phyloP scores from a whole-genome alignment of 345 rosid species.

The Gossypium longicalyx region DNA sequence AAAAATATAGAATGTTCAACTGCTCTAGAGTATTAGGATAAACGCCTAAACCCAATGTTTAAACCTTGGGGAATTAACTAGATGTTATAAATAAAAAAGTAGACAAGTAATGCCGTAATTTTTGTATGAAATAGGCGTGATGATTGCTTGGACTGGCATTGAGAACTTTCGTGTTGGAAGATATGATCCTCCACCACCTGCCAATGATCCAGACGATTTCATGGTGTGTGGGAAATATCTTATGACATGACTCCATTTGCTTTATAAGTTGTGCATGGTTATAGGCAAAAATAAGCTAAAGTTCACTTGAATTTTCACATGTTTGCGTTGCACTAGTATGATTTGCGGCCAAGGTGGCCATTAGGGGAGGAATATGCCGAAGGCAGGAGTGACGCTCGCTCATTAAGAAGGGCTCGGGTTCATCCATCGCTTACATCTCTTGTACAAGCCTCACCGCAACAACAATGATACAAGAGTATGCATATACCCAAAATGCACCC shows the following conservation, averaged over 20 bases:
- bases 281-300: not conserved
- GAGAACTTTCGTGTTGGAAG: constrained; percentile 88
- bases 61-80: not conserved
- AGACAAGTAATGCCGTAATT: not conserved
- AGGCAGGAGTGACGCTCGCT: constrained; percentile 85
- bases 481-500: constrained; percentile 14
- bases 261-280: not conserved
- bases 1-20: not conserved
- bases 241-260: not conserved
- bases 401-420: constrained; percentile 64
- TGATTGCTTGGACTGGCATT: constrained; percentile 99
- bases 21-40: not conserved
- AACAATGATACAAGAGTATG: constrained; percentile 21
- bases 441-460: constrained; percentile 54
- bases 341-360: constrained; percentile 94
- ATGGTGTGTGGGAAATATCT: constrained; percentile 40
- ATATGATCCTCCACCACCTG: constrained; percentile 89
- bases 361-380: constrained; percentile 71
- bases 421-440: constrained; percentile 90
- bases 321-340: constrained; percentile 50
- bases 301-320: not conserved
- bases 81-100: not conserved
- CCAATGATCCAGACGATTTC: constrained; percentile 61
- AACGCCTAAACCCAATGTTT: not conserved
- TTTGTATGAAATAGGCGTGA: constrained; percentile 54